Evolutionary conservation across 352 stramenopile species (phyloP).

Genomic region (Globisporangium okanoganense): DNA sequence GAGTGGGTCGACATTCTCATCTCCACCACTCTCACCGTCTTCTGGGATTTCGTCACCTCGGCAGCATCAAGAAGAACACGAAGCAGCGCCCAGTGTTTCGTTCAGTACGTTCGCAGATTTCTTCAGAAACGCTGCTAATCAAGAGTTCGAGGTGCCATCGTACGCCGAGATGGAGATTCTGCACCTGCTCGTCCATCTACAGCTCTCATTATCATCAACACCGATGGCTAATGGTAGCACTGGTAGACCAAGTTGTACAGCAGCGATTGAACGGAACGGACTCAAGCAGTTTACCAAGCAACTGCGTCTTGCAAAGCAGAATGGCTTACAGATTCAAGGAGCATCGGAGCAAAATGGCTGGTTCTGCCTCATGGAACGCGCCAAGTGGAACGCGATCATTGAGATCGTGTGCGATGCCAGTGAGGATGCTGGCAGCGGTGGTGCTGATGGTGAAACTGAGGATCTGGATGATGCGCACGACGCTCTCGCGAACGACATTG

Average conservation of each 20-base stretch:
- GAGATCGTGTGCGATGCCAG: neutral
- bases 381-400: constrained; percentile 10
- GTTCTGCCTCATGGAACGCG: constrained; percentile 12
- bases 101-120: constrained; percentile 24
- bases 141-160: constrained; percentile 4
- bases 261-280: neutral
- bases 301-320: constrained; percentile 6
- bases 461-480: constrained; percentile 3
- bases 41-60: neutral
- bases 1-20: neutral
- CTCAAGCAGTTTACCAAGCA: constrained; percentile 14
- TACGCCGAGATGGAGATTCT: constrained; percentile 18
- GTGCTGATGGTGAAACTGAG: neutral
- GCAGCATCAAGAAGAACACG: neutral
- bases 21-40: constrained; percentile 13
- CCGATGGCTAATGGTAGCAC: no score
- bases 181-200: constrained; percentile 24
- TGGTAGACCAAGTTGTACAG: neutral
- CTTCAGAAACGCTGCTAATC: constrained; percentile 1
- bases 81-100: constrained; percentile 5
- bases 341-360: neutral
- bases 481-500: constrained; percentile 4
- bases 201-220: neutral
- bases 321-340: neutral
- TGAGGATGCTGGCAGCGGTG: neutral